These are phyloP conservation scores for Trifolium dubium DNA, from an alignment of 306 rosid species.

Conservation along the genomic window DNA sequence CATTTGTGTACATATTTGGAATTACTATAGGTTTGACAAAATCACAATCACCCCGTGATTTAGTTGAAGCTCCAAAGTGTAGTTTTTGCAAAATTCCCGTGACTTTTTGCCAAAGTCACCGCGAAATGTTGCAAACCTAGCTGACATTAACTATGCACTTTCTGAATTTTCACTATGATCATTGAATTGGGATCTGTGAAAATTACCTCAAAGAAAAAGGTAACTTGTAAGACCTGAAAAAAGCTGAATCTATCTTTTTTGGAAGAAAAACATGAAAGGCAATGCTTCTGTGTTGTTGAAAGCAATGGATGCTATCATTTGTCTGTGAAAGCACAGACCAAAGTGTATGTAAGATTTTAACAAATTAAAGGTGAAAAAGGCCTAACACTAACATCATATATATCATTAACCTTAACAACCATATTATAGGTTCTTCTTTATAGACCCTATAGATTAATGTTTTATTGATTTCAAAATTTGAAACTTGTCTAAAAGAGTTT, in stretches of 20 bases:
- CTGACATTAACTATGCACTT: conserved; percentile 46
- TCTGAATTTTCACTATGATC: conserved; percentile 43
- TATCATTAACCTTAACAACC: conserved; percentile 33
- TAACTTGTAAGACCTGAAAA: conserved; percentile 43
- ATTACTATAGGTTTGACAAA: background rate
- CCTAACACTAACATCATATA: conserved; percentile 38
- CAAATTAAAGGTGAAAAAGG: conserved; percentile 53
- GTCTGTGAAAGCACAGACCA: conserved; percentile 82
- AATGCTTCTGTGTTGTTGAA: conserved; percentile 47
- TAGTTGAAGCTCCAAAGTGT: background rate
- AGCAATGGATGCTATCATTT: conserved; percentile 47
- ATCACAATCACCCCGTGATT: background rate
- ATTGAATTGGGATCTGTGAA: conserved; percentile 53
- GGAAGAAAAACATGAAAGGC: conserved; percentile 52
- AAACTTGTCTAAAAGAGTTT: conserved; percentile 37
- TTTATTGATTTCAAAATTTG: conserved; percentile 8
- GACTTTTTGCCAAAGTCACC: background rate
- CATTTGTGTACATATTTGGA: background rate
- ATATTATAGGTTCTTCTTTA: conserved; percentile 38
- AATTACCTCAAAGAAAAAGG: conserved; percentile 44
- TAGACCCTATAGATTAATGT: conserved; percentile 5
- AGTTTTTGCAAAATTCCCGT: background rate
- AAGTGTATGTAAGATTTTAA: conserved; percentile 51
- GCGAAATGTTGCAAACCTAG: conserved; percentile 25
- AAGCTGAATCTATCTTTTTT: conserved; percentile 42